These are phyloP conservation scores for Tylopilus sp. DNA, from an alignment of 1,284 basidiomycete genomes.

Conservation along the genomic window DNA sequence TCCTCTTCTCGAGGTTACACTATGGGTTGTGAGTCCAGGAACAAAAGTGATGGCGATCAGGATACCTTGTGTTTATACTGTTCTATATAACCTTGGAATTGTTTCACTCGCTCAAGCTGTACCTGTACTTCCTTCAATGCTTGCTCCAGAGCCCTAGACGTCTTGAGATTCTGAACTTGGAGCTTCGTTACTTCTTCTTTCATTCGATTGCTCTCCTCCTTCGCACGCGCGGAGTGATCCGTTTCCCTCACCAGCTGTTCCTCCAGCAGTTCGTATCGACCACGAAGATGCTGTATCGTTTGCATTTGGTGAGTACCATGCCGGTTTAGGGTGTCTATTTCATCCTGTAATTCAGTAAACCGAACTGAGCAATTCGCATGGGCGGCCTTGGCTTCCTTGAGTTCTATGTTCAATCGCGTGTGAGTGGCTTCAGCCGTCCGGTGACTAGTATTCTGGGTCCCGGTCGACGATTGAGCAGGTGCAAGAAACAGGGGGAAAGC, in stretches of 20 bases:
- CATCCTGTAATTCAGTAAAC: slow-evolving; percentile 12
- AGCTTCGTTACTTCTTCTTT: slow-evolving; percentile 21
- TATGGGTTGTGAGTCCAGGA: slow-evolving; percentile 9
- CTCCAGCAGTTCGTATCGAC: slow-evolving; percentile 15
- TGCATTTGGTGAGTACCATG: slow-evolving; percentile 9
- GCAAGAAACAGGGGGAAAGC: slow-evolving; percentile 27
- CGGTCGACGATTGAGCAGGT: slow-evolving; percentile 14
- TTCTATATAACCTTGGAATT: slow-evolving; percentile 20
- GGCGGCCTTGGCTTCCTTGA: slow-evolving; percentile 11
- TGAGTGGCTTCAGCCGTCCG: slow-evolving; percentile 5
- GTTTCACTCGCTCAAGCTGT: slow-evolving; percentile 19
- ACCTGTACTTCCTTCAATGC: slow-evolving; percentile 16
- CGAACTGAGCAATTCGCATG: slow-evolving; percentile 16
- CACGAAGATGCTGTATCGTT: slow-evolving; percentile 12
- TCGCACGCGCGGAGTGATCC: slow-evolving; percentile 3
- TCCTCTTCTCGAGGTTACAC: slow-evolving; percentile 27
- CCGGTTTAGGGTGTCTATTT: slow-evolving; percentile 13
- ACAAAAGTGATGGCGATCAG: background rate
- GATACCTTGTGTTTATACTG: slow-evolving; percentile 20
- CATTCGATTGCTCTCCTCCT: slow-evolving; percentile 13
- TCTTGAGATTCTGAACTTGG: slow-evolving; percentile 25
- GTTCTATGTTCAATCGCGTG: slow-evolving; percentile 14
- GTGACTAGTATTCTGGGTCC: slow-evolving; percentile 1
- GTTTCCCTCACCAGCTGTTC: slow-evolving; percentile 11
- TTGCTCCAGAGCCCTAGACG: slow-evolving; percentile 15